Conservation (phyloP, 1,284 basidiomycete genomes). For the Golubevia sp. region DNA sequence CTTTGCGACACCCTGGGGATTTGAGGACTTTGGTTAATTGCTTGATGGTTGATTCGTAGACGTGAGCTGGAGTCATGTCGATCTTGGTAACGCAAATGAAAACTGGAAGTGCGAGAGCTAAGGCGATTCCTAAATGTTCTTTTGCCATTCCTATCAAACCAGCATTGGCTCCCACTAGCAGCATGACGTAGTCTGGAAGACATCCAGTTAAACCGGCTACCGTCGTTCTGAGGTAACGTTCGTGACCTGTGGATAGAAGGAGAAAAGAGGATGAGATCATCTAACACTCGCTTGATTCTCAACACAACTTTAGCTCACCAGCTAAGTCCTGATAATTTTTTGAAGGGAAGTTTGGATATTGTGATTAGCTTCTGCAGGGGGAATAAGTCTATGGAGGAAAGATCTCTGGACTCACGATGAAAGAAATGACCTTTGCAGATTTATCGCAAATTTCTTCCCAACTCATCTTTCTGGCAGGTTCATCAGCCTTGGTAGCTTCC, state of each 20-base stretch:
- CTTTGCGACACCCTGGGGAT: constrained; percentile 79
- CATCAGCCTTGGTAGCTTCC: not conserved
- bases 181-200: constrained; percentile 89
- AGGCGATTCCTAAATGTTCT: constrained; percentile 84
- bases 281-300: not conserved
- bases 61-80: constrained; percentile 94
- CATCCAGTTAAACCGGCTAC: constrained; percentile 92
- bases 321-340: not conserved
- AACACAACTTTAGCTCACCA: not conserved
- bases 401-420: constrained; percentile 69
- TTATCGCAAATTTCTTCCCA: constrained; percentile 96
- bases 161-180: constrained; percentile 96
- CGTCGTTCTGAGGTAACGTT: constrained; percentile 75
- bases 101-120: constrained; percentile 90
- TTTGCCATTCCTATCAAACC: constrained; percentile 96
- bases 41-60: constrained; percentile 84
- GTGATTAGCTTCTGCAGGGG: too few species aligned
- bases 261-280: constrained; percentile 6
- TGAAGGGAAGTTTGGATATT: too few species aligned
- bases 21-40: constrained; percentile 91
- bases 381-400: constrained; percentile 12
- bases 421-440: constrained; percentile 90
- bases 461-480: constrained; percentile 26
- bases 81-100: constrained; percentile 96
- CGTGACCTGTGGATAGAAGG: constrained; percentile 39